Base-by-base conservation (phyloP, 192 early-diverging fungal genomes). In the Phycomyces blakesleeanus region DNA sequence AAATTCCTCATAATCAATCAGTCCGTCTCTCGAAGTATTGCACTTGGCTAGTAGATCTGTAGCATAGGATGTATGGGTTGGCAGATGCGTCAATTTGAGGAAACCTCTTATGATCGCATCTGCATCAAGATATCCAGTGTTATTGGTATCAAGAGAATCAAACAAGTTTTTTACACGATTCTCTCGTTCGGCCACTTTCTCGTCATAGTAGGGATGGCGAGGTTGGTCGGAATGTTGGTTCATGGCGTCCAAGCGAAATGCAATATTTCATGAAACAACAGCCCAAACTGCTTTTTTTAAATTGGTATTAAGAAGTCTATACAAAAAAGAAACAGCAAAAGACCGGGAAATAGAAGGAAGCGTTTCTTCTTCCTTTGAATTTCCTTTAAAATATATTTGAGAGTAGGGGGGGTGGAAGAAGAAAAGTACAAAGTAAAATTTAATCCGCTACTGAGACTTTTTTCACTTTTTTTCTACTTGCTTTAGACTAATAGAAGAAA, bases 1-100 rank as follows among this genome's bases (percentile, higher is more conserved):
- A 63, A 86, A 86, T 54, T 84, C 82, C n/a, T 76, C 60, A 68
- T 76, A 81, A 18, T 71, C 75, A 37, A 85, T 64, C 4, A 73
- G 42, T 7, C 75, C 79, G 51, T 76, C 74, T 18, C 57, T 41
- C 14, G 70, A 38, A 2, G 74, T 73, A 55, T 78, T 71, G 51
- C 74, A 76, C 52, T 50, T 71, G 54, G 61, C 55, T 29, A 79
- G 65, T 14, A 76, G 64, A 52, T 79, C 77, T 8, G 67, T 68
- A 20, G 77, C 77, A 63, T 79, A 79, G 24, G 72, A 69, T 24
- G 71, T 76, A 55, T 67, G 71, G 15, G 74, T 67, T n/a, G 77
- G 74, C 40, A 76, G 54, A 51, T 76, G 70, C 18, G 68, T 76
- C n/a, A 73, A 51, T 47, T 63, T 61, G 8, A 69, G 64, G 44